phyloP scores from a whole-genome alignment of 2,329 filamentous ascomycete genomes.

The Aspergillus vadensis region DNA sequence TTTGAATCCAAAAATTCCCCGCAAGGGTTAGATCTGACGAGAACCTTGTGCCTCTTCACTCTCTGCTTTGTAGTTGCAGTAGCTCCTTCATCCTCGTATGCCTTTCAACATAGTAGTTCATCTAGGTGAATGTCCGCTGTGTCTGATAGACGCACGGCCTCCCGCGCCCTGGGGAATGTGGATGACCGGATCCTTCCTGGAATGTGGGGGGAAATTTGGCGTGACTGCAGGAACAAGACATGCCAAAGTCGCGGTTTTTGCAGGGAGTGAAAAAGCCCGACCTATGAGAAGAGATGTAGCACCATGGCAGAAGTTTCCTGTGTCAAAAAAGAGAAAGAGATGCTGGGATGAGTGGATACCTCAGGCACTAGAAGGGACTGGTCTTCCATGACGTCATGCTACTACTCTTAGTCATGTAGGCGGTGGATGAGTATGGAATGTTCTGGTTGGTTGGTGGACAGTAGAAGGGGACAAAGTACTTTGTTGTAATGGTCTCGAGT shows the following conservation, averaged over 20 bases:
- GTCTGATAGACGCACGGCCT: neutral
- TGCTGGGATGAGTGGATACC: neutral
- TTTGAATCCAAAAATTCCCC: constrained; percentile 8
- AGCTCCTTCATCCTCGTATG: too few relatives aligned
- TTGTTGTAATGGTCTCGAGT: too few relatives aligned
- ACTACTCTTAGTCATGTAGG: neutral
- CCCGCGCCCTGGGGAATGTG: neutral
- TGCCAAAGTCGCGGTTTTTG: too few relatives aligned
- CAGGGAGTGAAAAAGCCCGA: too few relatives aligned
- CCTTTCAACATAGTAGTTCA: too few relatives aligned
- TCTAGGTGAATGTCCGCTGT: neutral
- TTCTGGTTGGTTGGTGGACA: neutral
- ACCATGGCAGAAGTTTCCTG: too few relatives aligned
- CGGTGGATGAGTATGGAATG: neutral
- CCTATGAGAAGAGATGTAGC: too few relatives aligned
- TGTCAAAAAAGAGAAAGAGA: too few relatives aligned
- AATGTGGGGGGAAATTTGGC: too few relatives aligned
- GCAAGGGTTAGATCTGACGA: constrained; percentile 3
- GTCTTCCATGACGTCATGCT: neutral
- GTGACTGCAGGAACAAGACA: neutral
- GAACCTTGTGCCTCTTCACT: neutral
- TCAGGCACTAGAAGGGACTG: neutral
- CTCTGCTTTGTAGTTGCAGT: neutral
- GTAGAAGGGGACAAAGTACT: too few relatives aligned
- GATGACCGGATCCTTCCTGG: neutral